Evolutionary conservation across 2,329 filamentous ascomycete genomes (phyloP), one percentile per base, ranked within the genome.

Genomic region (Coccinonectria pachysandricola): DNA sequence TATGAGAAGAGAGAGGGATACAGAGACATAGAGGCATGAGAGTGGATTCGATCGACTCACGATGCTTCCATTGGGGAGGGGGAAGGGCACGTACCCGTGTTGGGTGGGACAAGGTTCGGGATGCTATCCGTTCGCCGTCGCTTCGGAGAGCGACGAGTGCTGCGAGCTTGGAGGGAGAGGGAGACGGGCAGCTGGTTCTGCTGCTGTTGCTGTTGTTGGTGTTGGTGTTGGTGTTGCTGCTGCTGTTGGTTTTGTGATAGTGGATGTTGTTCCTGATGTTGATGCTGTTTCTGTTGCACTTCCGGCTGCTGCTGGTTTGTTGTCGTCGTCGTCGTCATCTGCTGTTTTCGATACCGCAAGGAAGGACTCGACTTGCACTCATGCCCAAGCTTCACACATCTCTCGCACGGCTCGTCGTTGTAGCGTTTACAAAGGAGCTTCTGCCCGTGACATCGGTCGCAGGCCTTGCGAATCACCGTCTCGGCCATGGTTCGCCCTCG

Each of bases 281-380:
- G 37, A 2, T 30, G 26, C 7, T 43, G 31, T 8, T 28, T 30
- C 12, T 37, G 37, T 8, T 41, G 36, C 6, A 37, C 30, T 12
- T 39, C 37, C 6, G 42, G 38, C 2, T 45, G 45, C 7, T 45
- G 40, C n/a, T 46, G 48, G 17, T n/a, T n/a, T n/a, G n/a, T n/a
- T n/a, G n/a, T n/a, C n/a, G n/a, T n/a, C n/a, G n/a, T n/a, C n/a
- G n/a, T n/a, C n/a, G n/a, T n/a, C n/a, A 19, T 7, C 4, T 49
- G 45, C 15, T 52, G 47, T 40, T 55, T 57, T 40, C 46, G 49
- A 41, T 56, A 53, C 7, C 51, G 43, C 20, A 58, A 38, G 5
- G 59, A 64, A 3, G 57, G 59, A 33, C 59, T 64, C 15, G 53
- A 62, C 33, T 52, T 62, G 50, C 60, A 64, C 34, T 56, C 49